Conservation (phyloP, 257 asterid genomes). For the Solanum clarkiae region DNA sequence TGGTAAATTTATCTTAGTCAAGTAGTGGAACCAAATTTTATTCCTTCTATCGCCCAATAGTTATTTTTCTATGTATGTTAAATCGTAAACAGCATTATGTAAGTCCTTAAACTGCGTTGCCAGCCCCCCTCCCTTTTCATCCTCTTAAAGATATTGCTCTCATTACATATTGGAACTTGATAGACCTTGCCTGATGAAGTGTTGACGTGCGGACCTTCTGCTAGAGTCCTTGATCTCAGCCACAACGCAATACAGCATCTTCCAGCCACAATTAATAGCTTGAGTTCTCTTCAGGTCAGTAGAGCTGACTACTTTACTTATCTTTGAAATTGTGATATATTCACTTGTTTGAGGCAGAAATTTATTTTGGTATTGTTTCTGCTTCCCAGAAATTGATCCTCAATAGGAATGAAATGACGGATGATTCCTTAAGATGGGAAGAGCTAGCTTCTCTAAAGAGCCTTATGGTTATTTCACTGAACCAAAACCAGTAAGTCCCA, state of each 20-base stretch:
- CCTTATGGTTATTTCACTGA: constrained; percentile 47
- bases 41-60: background rate
- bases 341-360: background rate
- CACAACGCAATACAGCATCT: constrained; percentile 46
- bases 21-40: background rate
- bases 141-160: background rate
- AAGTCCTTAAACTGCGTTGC: background rate
- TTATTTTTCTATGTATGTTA: background rate
- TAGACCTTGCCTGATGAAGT: constrained; percentile 77
- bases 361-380: background rate
- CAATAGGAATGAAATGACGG: constrained; percentile 40
- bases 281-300: constrained; percentile 50
- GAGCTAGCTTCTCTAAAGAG: constrained; percentile 53
- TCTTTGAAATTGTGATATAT: background rate
- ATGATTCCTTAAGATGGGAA: constrained; percentile 62
- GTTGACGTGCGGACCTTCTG: constrained; percentile 45
- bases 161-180: constrained; percentile 18
- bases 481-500: constrained; percentile 45
- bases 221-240: constrained; percentile 70
- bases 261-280: constrained; percentile 39
- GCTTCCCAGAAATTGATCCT: constrained; percentile 56
- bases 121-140: background rate
- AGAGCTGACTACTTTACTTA: background rate
- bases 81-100: background rate
- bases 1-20: background rate